Percentiles rank a stretch among this genome's conserved stretches.
Evolutionary conservation across 164 flowering plant species (phyloP).

Genomic region (Pachysandra terminalis): DNA sequence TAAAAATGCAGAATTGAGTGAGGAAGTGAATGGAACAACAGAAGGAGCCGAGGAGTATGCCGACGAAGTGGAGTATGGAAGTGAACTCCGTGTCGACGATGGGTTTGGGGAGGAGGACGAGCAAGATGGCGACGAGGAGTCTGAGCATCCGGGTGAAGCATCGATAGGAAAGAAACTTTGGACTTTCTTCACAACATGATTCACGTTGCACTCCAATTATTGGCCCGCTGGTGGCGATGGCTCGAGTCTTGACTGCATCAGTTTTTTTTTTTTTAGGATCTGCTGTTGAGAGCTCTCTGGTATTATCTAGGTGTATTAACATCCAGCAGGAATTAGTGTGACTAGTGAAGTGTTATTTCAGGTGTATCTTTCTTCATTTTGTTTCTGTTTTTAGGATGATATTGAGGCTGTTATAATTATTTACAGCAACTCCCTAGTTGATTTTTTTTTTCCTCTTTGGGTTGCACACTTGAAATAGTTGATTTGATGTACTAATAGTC

Average conservation of each 20-base stretch:
- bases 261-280: slow-evolving; percentile 15
- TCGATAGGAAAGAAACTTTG: slow-evolving; percentile 76
- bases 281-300: slow-evolving; percentile 12
- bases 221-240: neutral
- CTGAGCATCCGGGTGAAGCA: slow-evolving; percentile 45
- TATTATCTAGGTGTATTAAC: slow-evolving; percentile 9
- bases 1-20: slow-evolving; percentile 30
- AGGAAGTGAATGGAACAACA: slow-evolving; percentile 35
- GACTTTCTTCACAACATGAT: slow-evolving; percentile 78
- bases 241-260: slow-evolving; percentile 16
- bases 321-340: slow-evolving; percentile 4
- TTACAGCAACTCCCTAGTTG: neutral
- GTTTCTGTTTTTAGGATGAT: neutral
- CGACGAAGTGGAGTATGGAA: slow-evolving; percentile 38
- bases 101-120: slow-evolving; percentile 30
- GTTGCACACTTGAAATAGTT: no score
- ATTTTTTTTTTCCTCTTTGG: no score
- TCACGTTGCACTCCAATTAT: neutral
- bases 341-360: neutral
- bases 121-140: slow-evolving; percentile 31
- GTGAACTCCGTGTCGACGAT: slow-evolving; percentile 26
- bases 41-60: slow-evolving; percentile 22
- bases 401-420: neutral
- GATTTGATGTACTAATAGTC: no score
- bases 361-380: neutral